Evolutionary conservation across 805 yeast genomes (phyloP).

Genomic region (Suhomyces kilbournensis): DNA sequence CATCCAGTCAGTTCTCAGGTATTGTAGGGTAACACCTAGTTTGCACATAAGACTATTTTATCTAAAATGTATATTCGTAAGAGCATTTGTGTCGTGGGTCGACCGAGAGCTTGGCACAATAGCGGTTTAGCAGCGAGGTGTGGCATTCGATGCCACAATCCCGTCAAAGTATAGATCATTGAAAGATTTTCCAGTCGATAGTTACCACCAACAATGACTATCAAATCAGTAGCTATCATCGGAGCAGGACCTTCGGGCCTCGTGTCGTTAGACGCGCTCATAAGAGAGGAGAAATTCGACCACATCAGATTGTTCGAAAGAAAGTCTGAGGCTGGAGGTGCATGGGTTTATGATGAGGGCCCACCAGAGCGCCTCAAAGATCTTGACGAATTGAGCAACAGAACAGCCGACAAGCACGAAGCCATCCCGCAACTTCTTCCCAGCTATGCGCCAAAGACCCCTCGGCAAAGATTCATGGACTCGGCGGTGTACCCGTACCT

Average conservation of each 20-base stretch:
- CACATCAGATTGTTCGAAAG: slow-evolving; percentile 18
- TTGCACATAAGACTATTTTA: background rate
- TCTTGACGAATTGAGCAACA: slow-evolving; percentile 8
- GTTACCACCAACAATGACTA: background rate
- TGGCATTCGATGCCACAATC: background rate
- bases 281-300: slow-evolving; percentile 14
- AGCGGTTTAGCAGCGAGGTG: background rate
- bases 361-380: slow-evolving; percentile 18
- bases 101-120: background rate
- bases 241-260: slow-evolving; percentile 27
- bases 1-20: background rate
- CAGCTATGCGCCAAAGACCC: slow-evolving; percentile 14
- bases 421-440: slow-evolving; percentile 15
- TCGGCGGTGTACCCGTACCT: slow-evolving; percentile 25
- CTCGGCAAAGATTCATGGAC: slow-evolving; percentile 17
- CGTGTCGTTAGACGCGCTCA: slow-evolving; percentile 17
- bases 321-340: slow-evolving; percentile 18
- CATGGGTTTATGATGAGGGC: slow-evolving; percentile 19
- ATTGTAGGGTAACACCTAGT: background rate
- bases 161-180: background rate
- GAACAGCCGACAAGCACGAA: slow-evolving; percentile 12
- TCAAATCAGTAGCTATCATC: slow-evolving; percentile 18
- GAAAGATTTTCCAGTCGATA: background rate
- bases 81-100: background rate
- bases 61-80: background rate